Conservation (phyloP, 2,329 filamentous ascomycete genomes). For the Tricladium varicosporioides region DNA sequence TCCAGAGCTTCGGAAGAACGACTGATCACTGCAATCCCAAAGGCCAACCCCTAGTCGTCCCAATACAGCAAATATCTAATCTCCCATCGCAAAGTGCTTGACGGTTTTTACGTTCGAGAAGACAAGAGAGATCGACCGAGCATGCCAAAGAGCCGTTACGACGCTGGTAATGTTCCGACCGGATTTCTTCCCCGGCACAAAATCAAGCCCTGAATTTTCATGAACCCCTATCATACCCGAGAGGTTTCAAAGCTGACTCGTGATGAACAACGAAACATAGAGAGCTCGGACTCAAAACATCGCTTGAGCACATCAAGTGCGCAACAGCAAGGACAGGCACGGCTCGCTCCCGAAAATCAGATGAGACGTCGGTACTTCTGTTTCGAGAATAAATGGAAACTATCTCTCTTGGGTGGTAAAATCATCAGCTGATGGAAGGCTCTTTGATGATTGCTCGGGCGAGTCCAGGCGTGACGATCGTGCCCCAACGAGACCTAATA, state of each 20-base stretch:
- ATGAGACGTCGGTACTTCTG: not conserved
- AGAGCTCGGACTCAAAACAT: not conserved
- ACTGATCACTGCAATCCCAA: too few relatives aligned
- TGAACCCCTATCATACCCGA: not conserved
- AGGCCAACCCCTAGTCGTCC: too few relatives aligned
- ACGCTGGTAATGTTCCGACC: not conserved
- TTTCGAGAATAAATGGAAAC: not conserved
- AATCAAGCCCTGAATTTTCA: not conserved
- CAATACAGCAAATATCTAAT: too few relatives aligned
- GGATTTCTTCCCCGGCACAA: too few relatives aligned
- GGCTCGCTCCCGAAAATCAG: constrained; percentile 2
- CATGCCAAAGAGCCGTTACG: not conserved
- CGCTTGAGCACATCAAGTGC: not conserved
- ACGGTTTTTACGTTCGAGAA: too few relatives aligned
- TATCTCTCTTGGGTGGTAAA: not conserved
- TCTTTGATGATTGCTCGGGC: too few relatives aligned
- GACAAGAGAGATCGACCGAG: too few relatives aligned
- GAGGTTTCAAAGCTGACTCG: not conserved
- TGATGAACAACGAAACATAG: not conserved
- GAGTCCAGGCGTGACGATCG: too few relatives aligned
- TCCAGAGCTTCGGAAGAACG: too few relatives aligned
- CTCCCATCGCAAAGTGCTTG: too few relatives aligned
- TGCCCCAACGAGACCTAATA: too few relatives aligned
- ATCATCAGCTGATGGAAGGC: too few relatives aligned
- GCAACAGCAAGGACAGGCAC: not conserved